Evolutionary conservation across 345 rosid species (phyloP).

Genomic region (Sonneratia caseolaris): DNA sequence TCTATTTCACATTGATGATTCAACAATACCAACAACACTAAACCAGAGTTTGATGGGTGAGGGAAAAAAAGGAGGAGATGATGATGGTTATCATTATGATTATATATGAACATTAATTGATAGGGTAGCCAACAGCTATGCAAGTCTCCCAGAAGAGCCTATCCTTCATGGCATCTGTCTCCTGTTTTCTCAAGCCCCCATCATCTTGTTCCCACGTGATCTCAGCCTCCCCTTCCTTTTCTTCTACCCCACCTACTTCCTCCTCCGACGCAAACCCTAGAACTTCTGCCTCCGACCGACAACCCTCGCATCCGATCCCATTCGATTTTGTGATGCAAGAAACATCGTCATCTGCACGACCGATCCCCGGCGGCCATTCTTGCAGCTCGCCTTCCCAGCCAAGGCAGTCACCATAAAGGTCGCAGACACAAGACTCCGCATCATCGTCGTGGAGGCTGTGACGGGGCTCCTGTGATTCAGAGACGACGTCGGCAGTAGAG

Average conservation of each 20-base stretch:
- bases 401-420: background rate
- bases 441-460: constrained; percentile 23
- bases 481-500: constrained; percentile 1
- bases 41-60: background rate
- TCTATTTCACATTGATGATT: too few relatives aligned
- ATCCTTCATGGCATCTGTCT: constrained; percentile 45
- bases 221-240: constrained; percentile 12
- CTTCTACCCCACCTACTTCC: constrained; percentile 5
- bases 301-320: background rate
- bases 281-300: constrained; percentile 3
- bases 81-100: background rate
- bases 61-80: background rate
- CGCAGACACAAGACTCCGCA: constrained; percentile 47
- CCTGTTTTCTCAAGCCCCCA: constrained; percentile 19
- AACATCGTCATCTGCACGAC: too few relatives aligned
- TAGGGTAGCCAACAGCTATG: constrained; percentile 47
- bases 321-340: background rate
- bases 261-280: background rate
- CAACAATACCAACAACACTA: background rate
- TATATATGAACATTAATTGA: background rate
- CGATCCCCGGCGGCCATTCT: background rate
- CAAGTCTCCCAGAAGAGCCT: constrained; percentile 58
- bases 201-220: constrained; percentile 6
- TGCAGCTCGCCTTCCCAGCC: background rate
- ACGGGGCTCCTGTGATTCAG: background rate